Conservation (phyloP, 1,284 basidiomycete species). For the Rhodotorula sp. region DNA sequence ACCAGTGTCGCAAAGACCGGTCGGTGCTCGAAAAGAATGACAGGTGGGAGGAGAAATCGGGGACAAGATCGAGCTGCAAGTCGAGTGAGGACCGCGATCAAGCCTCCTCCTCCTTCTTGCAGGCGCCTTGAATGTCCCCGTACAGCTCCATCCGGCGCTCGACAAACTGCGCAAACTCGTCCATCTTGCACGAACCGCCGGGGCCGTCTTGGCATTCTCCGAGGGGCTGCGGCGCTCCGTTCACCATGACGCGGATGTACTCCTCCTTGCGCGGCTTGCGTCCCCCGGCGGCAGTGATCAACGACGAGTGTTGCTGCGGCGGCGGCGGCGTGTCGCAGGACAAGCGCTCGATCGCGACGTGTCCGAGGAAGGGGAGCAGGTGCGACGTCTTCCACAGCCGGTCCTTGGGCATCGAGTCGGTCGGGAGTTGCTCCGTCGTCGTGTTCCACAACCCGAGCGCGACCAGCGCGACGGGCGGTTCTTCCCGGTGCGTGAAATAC, state of each 20-base stretch:
- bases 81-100: neutral
- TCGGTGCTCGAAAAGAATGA: too few relatives aligned
- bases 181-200: slow-evolving; percentile 48
- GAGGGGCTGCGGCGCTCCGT: slow-evolving; percentile 52
- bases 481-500: slow-evolving; percentile 54
- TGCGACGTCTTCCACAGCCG: slow-evolving; percentile 52
- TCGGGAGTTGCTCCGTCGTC: slow-evolving; percentile 42
- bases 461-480: slow-evolving; percentile 52
- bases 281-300: neutral
- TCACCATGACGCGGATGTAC: slow-evolving; percentile 52
- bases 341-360: slow-evolving; percentile 53
- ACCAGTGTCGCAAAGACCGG: too few relatives aligned
- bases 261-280: slow-evolving; percentile 33
- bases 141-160: slow-evolving; percentile 47
- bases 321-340: slow-evolving; percentile 37
- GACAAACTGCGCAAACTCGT: slow-evolving; percentile 48
- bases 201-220: slow-evolving; percentile 51
- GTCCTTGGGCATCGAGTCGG: slow-evolving; percentile 46
- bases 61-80: neutral
- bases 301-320: neutral
- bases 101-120: slow-evolving; percentile 32
- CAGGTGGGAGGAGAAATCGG: too few relatives aligned
- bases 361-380: slow-evolving; percentile 53
- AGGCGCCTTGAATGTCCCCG: slow-evolving; percentile 33
- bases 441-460: slow-evolving; percentile 54